These are phyloP conservation scores for Gomphus sp. DNA, from an alignment of 1,284 basidiomycete genomes.

Conservation along the genomic window DNA sequence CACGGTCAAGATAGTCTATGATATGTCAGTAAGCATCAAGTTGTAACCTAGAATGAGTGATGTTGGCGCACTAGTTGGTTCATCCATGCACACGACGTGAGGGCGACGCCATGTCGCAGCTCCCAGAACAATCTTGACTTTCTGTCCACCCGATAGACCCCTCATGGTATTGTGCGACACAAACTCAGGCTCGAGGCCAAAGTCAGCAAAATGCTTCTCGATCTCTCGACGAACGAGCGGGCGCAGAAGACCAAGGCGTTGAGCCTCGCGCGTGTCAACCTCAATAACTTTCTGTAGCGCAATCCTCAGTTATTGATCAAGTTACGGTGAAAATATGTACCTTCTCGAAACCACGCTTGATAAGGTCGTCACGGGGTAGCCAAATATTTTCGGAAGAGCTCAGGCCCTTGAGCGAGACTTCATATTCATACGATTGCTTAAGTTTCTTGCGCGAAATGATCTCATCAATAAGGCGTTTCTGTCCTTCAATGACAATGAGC, in stretches of 20 bases:
- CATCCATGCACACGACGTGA: slow-evolving; percentile 95
- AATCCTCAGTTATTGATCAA: slow-evolving; percentile 13
- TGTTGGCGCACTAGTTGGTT: slow-evolving; percentile 71
- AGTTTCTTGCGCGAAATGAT: slow-evolving; percentile 90
- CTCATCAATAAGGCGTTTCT: slow-evolving; percentile 94
- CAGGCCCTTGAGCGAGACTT: slow-evolving; percentile 88
- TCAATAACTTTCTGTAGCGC: slow-evolving; percentile 77
- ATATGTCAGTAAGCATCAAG: slow-evolving; percentile 11
- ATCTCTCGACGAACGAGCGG: slow-evolving; percentile 97
- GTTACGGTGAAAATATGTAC: slow-evolving; percentile 23
- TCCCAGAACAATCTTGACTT: slow-evolving; percentile 99
- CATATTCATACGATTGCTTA: slow-evolving; percentile 98
- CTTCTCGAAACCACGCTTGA: slow-evolving; percentile 98
- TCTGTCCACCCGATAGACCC: slow-evolving; percentile 98
- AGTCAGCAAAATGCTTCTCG: slow-evolving; percentile 96
- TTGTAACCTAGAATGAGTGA: neutral
- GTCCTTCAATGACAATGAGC: slow-evolving; percentile 80
- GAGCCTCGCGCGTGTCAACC: slow-evolving; percentile 95
- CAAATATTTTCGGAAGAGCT: slow-evolving; percentile 95
- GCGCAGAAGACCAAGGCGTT: slow-evolving; percentile 91
- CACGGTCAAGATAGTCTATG: slow-evolving; percentile 91
- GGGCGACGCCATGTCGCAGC: slow-evolving; percentile 98
- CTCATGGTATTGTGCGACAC: slow-evolving; percentile 96
- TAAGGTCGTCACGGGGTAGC: slow-evolving; percentile 91
- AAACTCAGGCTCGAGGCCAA: slow-evolving; percentile 94